phyloP scores from a whole-genome alignment of 208 protist genomes.

The Crithidia acanthocephali region DNA sequence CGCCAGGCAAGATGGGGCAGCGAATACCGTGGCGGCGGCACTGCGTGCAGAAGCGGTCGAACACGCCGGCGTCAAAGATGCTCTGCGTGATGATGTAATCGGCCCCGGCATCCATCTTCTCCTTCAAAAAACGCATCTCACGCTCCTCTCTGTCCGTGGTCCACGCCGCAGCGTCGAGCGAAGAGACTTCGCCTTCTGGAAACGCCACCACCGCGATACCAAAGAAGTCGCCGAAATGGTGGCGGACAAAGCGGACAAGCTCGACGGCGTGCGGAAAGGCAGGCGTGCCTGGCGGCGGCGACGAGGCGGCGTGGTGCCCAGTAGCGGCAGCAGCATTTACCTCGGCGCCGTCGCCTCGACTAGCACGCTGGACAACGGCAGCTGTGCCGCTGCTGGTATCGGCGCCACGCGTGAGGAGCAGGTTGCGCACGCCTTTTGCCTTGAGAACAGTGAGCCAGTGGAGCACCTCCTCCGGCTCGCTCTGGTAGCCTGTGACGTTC shows the following conservation, averaged over 20 bases:
- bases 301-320: background rate
- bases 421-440: conserved; percentile 90
- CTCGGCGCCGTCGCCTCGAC: background rate
- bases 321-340: background rate
- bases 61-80: conserved; percentile 90
- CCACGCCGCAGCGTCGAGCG: conserved; percentile 1
- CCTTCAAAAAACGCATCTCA: conserved; percentile 86
- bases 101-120: conserved; percentile 94
- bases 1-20: conserved; percentile 87
- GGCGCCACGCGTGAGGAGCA: conserved; percentile 92
- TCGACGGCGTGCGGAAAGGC: conserved; percentile 91
- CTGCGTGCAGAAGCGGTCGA: conserved; percentile 68
- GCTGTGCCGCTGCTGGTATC: background rate
- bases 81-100: conserved; percentile 96
- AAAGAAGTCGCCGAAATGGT: conserved; percentile 95
- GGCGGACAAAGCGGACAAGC: conserved; percentile 89
- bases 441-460: conserved; percentile 74
- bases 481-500: conserved; percentile 94
- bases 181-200: conserved; percentile 71
- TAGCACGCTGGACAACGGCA: background rate
- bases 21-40: conserved; percentile 81
- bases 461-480: conserved; percentile 50
- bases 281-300: background rate
- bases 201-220: conserved; percentile 85
- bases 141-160: conserved; percentile 35